A percentile compares a stretch with the other conserved stretches of the same genome.
These are phyloP conservation scores for Termitomyces sp. DNA, from an alignment of 1,284 basidiomycete genomes.

Conservation along the genomic window DNA sequence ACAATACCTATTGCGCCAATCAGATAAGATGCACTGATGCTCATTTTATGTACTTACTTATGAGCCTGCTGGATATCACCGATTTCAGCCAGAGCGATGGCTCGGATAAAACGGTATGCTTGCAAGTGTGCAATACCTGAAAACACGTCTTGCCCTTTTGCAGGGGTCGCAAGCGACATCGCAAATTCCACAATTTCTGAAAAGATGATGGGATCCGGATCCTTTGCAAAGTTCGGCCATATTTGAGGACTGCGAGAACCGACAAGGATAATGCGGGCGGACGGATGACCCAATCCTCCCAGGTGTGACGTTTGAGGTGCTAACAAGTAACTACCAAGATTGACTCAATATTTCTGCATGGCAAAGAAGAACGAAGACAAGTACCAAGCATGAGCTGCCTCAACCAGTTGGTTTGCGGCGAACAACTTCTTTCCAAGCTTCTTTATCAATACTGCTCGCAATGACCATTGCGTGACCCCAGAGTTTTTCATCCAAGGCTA, in stretches of 20 bases:
- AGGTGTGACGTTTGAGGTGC: conserved; percentile 79
- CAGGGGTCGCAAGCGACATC: conserved; percentile 63
- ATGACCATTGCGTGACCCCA: conserved; percentile 98
- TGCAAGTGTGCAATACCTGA: conserved; percentile 83
- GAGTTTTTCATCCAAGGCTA: conserved; percentile 81
- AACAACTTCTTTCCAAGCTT: conserved; percentile 89
- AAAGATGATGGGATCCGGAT: conserved; percentile 79
- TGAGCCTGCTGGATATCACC: conserved; percentile 73
- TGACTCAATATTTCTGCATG: conserved; percentile 1
- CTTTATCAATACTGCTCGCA: conserved; percentile 88
- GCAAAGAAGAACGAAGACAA: conserved; percentile 15
- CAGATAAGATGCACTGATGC: not conserved
- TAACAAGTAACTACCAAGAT: conserved; percentile 69
- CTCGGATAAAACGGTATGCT: conserved; percentile 83
- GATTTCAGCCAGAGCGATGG: conserved; percentile 72
- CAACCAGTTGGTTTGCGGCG: conserved; percentile 66
- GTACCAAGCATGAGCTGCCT: conserved; percentile 91
- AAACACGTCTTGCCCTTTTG: conserved; percentile 87
- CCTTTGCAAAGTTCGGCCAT: conserved; percentile 54
- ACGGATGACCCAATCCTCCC: conserved; percentile 60
- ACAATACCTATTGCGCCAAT: conserved; percentile 69
- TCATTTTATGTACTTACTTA: conserved; percentile 42
- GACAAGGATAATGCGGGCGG: conserved; percentile 61
- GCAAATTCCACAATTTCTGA: conserved; percentile 95
- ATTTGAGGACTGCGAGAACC: conserved; percentile 58